Evolutionary conservation across 305 asterid genomes (phyloP).

Genomic region (Withania somnifera): DNA sequence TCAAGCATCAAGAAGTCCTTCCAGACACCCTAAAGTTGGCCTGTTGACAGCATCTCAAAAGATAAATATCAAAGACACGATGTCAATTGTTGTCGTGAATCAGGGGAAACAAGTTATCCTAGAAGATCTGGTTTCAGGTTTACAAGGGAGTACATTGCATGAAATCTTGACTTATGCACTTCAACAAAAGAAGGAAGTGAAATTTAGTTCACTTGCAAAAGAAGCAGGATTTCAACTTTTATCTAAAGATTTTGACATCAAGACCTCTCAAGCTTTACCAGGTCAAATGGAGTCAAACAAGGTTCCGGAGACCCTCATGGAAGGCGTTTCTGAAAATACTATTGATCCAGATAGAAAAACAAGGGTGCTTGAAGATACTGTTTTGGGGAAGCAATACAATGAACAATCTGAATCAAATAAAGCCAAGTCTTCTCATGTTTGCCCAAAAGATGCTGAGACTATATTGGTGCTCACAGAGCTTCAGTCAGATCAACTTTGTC

Average conservation of each 20-base stretch:
- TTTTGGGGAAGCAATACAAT: background rate
- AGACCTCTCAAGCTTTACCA: conserved; percentile 35
- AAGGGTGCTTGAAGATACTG: background rate
- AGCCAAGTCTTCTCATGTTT: conserved; percentile 22
- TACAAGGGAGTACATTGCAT: conserved; percentile 67
- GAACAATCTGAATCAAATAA: background rate
- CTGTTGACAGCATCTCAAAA: conserved; percentile 37
- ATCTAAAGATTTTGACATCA: conserved; percentile 63
- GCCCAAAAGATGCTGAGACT: conserved; percentile 36
- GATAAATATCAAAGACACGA: conserved; percentile 41
- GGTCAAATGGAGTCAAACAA: conserved; percentile 29
- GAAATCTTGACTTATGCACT: conserved; percentile 65
- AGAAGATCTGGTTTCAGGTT: conserved; percentile 51
- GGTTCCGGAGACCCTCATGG: conserved; percentile 26
- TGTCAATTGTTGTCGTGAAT: conserved; percentile 48
- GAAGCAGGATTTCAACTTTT: conserved; percentile 88
- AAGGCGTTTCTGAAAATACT: conserved; percentile 16
- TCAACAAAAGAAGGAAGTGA: conserved; percentile 52
- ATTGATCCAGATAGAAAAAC: conserved; percentile 10
- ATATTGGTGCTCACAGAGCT: conserved; percentile 24
- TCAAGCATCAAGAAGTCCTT: conserved; percentile 28
- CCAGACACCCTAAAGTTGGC: conserved; percentile 36
- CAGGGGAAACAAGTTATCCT: conserved; percentile 60
- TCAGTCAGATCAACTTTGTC: conserved; percentile 25
- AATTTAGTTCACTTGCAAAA: conserved; percentile 74